Conservation (phyloP, 129 eudicot genomes). For the Cynara cardunculus region DNA sequence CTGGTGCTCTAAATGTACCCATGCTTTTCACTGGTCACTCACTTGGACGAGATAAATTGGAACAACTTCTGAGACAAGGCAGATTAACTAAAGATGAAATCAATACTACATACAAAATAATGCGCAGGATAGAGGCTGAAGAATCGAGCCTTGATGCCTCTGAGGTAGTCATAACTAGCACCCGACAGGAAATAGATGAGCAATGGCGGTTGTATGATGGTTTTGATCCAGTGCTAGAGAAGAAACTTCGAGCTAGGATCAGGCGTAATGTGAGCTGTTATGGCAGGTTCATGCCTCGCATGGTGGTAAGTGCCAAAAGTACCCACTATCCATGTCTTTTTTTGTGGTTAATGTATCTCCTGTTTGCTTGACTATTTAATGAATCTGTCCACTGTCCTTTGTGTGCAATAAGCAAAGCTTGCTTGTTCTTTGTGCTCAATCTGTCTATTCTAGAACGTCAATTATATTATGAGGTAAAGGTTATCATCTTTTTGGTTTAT, state of each 20-base stretch:
- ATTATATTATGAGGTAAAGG: not conserved
- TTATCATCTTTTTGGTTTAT: not conserved
- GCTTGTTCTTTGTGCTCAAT: not conserved
- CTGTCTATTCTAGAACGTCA: not conserved
- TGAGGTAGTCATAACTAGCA: conserved; percentile 93
- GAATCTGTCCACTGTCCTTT: not conserved
- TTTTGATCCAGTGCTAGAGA: conserved; percentile 85
- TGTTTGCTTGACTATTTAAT: not conserved
- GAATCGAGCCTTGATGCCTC: conserved; percentile 90
- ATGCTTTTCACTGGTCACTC: conserved; percentile 99
- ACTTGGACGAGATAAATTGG: conserved; percentile 95
- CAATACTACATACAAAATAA: conserved; percentile 80
- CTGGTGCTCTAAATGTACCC: conserved; percentile 95
- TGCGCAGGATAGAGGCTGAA: conserved; percentile 98
- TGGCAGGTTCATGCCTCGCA: conserved; percentile 99
- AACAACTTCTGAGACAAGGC: conserved; percentile 93
- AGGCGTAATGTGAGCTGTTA: conserved; percentile 97
- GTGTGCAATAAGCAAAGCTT: not conserved
- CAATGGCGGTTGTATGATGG: conserved; percentile 98
- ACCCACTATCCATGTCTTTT: not conserved
- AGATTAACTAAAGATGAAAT: conserved; percentile 86
- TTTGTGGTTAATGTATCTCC: not conserved
- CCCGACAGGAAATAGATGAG: conserved; percentile 96
- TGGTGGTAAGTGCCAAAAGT: conserved; percentile 65
- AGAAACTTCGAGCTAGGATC: conserved; percentile 89